These are phyloP conservation scores for Gossypium australe DNA, from an alignment of 345 rosid genomes.

Conservation along the genomic window DNA sequence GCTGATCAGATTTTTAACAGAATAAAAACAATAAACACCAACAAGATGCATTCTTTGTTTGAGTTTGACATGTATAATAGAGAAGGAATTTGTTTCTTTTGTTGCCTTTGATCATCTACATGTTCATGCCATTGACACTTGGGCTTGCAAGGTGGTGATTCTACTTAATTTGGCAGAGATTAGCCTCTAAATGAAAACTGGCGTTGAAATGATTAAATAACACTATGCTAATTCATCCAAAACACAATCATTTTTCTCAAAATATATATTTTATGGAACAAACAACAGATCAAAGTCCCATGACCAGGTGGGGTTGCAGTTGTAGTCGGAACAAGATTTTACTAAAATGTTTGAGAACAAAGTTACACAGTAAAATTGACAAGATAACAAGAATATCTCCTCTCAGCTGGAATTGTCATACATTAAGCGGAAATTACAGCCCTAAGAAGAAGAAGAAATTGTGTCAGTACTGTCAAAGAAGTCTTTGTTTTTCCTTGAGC, in stretches of 20 bases:
- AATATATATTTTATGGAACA: too few species aligned
- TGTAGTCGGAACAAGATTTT: neutral
- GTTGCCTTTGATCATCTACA: too few species aligned
- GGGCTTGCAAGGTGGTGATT: too few species aligned
- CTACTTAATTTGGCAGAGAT: too few species aligned
- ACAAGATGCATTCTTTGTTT: neutral
- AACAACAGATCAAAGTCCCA: too few species aligned
- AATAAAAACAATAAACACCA: neutral
- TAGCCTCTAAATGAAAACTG: too few species aligned
- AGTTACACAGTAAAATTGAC: neutral
- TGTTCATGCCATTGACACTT: too few species aligned
- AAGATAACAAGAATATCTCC: neutral
- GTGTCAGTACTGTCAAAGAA: neutral
- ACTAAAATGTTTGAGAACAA: neutral
- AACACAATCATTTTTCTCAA: too few species aligned
- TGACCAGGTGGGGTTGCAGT: too few species aligned
- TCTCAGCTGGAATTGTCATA: neutral
- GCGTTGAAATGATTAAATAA: too few species aligned
- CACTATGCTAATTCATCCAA: too few species aligned
- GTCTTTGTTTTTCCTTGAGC: neutral
- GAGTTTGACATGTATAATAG: neutral
- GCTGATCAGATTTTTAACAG: neutral
- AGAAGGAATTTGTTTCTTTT: neutral
- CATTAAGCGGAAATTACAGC: neutral
- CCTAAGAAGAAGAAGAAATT: neutral